These are phyloP conservation scores for Epichloe hybrida DNA, from an alignment of 2,329 filamentous ascomycete genomes.

Conservation along the genomic window DNA sequence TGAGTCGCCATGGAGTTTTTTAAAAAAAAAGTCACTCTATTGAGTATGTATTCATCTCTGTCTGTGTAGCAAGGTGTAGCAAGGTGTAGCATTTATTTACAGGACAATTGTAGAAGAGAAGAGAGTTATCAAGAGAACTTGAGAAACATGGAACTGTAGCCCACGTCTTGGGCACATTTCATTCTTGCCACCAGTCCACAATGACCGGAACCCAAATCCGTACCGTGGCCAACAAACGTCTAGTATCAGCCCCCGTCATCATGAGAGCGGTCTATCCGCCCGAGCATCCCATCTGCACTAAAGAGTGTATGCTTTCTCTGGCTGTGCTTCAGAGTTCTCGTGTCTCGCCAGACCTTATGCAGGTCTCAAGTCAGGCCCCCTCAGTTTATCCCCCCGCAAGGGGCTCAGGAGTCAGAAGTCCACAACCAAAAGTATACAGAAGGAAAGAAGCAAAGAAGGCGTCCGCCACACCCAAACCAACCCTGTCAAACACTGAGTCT, in stretches of 20 bases:
- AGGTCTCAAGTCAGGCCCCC: neutral
- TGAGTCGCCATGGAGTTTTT: too few relatives aligned
- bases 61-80: too few relatives aligned
- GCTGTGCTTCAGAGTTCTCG: neutral
- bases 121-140: too few relatives aligned
- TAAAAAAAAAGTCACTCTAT: too few relatives aligned
- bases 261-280: neutral
- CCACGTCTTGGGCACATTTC: too few relatives aligned
- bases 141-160: too few relatives aligned
- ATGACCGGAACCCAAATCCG: too few relatives aligned
- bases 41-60: too few relatives aligned
- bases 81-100: too few relatives aligned
- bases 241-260: neutral
- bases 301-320: neutral
- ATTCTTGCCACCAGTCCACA: too few relatives aligned
- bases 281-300: neutral
- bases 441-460: neutral
- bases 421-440: neutral
- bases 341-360: neutral
- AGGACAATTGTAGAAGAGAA: too few relatives aligned
- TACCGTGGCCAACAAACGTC: neutral
- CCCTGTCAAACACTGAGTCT: neutral
- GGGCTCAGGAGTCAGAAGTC: neutral
- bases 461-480: neutral
- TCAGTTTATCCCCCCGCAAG: neutral